Conservation (phyloP, 2,329 filamentous ascomycete genomes). For the Fonsecaea multimorphosa region DNA sequence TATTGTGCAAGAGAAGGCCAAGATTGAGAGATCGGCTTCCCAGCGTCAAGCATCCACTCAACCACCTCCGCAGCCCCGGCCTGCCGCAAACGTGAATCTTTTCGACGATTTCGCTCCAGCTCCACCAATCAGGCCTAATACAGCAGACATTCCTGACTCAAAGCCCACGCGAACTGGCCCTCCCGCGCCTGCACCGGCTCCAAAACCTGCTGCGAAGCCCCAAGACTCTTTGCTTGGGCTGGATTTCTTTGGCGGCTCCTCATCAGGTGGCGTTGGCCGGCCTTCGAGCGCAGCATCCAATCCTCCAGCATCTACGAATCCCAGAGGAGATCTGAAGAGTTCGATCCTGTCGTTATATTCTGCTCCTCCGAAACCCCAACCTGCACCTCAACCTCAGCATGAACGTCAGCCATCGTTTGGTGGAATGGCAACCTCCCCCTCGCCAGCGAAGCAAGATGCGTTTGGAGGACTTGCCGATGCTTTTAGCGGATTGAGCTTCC, state of each 20-base stretch:
- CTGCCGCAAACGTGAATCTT: constrained; percentile 71
- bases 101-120: constrained; percentile 75
- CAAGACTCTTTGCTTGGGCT: constrained; percentile 87
- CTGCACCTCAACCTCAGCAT: constrained; percentile 59
- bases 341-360: constrained; percentile 96
- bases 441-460: constrained; percentile 57
- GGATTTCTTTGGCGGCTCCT: constrained; percentile 82
- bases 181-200: constrained; percentile 63
- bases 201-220: constrained; percentile 63
- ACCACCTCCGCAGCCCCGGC: constrained; percentile 44
- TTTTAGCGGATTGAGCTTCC: constrained; percentile 73
- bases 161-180: constrained; percentile 68
- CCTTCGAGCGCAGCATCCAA: constrained; percentile 81
- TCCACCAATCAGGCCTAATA: constrained; percentile 72
- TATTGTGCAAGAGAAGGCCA: constrained; percentile 73
- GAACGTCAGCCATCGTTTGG: constrained; percentile 69
- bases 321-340: constrained; percentile 91
- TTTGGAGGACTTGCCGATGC: constrained; percentile 79
- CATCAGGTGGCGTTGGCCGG: constrained; percentile 69
- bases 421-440: constrained; percentile 65
- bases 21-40: constrained; percentile 65
- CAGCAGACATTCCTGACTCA: constrained; percentile 68
- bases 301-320: constrained; percentile 64
- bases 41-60: constrained; percentile 53
- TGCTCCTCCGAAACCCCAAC: constrained; percentile 77